These are phyloP conservation scores for Coprinopsis strossmayeri DNA, from an alignment of 768 basidiomycete species.

Conservation along the genomic window DNA sequence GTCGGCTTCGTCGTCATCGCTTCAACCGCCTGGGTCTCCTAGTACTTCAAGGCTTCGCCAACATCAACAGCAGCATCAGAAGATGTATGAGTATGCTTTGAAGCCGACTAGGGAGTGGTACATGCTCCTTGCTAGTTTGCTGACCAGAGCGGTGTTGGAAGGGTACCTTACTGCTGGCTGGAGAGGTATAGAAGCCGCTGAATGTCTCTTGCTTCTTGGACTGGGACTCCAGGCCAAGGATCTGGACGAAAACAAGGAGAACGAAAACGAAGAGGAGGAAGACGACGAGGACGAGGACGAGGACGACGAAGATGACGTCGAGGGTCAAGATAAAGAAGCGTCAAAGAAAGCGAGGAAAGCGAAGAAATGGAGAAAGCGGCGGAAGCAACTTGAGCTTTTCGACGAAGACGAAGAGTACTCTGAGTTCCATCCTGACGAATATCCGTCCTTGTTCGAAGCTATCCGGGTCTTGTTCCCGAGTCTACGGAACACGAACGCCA, in stretches of 20 bases:
- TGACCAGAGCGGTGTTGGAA: constrained; percentile 80
- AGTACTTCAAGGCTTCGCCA: constrained; percentile 1
- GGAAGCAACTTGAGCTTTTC: constrained; percentile 14
- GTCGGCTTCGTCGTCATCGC: too few species aligned
- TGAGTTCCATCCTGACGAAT: constrained; percentile 68
- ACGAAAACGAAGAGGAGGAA: constrained; percentile 7
- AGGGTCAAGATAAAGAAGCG: constrained; percentile 12
- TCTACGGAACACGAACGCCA: constrained; percentile 23
- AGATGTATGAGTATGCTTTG: constrained; percentile 43
- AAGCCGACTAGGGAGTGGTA: constrained; percentile 79
- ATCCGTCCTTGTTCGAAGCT: constrained; percentile 63
- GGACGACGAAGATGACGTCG: constrained; percentile 14
- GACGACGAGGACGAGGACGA: constrained; percentile 10
- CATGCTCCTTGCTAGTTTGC: constrained; percentile 64
- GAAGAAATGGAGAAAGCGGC: not conserved
- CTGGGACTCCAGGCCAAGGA: constrained; percentile 34
- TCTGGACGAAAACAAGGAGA: not conserved
- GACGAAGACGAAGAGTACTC: constrained; percentile 37
- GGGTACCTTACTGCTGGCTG: constrained; percentile 81
- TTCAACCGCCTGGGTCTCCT: too few species aligned
- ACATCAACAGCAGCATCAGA: constrained; percentile 10
- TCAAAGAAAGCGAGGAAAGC: constrained; percentile 8
- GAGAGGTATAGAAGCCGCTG: constrained; percentile 63
- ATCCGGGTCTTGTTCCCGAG: constrained; percentile 64
- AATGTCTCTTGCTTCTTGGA: constrained; percentile 70